phyloP scores from a whole-genome alignment of 208 protist species.

The Naegleria fowleri region DNA sequence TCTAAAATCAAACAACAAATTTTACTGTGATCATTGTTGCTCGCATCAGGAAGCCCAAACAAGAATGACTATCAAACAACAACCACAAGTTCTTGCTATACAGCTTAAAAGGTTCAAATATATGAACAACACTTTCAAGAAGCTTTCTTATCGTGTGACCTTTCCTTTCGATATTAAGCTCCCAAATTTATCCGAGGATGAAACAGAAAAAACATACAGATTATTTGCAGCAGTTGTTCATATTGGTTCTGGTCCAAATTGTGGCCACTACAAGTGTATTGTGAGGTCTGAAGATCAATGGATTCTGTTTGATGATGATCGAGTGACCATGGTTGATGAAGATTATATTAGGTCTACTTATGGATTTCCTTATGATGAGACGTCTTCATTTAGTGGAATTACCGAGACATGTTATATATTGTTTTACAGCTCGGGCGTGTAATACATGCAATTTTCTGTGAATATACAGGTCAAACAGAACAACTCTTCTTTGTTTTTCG shows the following conservation, averaged over 20 bases:
- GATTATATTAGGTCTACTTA: background rate
- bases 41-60: constrained; percentile 55
- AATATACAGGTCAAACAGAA: too few species aligned
- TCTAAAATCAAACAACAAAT: constrained; percentile 67
- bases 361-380: background rate
- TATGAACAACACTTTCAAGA: constrained; percentile 61
- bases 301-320: constrained; percentile 76
- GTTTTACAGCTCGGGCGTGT: background rate
- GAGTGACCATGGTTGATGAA: constrained; percentile 40
- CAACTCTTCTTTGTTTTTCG: too few species aligned
- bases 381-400: background rate
- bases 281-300: constrained; percentile 65
- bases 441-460: too few species aligned
- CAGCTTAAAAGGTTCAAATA: constrained; percentile 84
- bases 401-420: constrained; percentile 15
- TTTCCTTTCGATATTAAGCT: constrained; percentile 74
- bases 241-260: constrained; percentile 62
- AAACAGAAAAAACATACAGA: constrained; percentile 52
- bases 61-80: constrained; percentile 64
- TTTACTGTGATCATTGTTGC: constrained; percentile 68
- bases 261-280: constrained; percentile 81
- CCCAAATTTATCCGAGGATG: constrained; percentile 43
- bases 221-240: constrained; percentile 79
- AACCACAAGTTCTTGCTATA: constrained; percentile 72
- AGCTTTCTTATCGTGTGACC: constrained; percentile 71